Base-by-base conservation (phyloP, 768 basidiomycete genomes). In the Tulasnella sp. region DNA sequence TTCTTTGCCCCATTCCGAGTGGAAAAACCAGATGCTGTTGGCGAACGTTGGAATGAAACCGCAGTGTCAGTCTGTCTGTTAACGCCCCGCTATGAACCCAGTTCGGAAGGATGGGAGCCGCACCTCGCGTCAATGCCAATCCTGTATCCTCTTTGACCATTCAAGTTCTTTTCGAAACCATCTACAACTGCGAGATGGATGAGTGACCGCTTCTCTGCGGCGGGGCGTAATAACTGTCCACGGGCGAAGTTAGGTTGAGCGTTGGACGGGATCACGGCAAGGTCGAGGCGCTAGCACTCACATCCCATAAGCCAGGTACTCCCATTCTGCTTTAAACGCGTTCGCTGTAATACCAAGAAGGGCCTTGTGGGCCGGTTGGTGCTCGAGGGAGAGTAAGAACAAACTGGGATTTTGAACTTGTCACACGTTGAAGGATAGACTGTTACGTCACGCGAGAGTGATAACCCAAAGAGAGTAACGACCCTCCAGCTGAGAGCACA, bases 41-140 rank as follows among this genome's bases (percentile, higher is more conserved):
- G 56, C n/a, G 9, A 9, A 14, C 12, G 24, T 58, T 58, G 56
- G 1, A 16, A n/a, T n/a, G n/a, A n/a, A n/a, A n/a, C n/a, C n/a
- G n/a, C n/a, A n/a, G n/a, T n/a, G n/a, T n/a, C n/a, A 10, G 34
- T 58, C 7, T 58, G 24, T 34, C n/a, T n/a, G n/a, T n/a, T n/a
- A n/a, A n/a, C n/a, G n/a, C n/a, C n/a, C n/a, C n/a, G n/a, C n/a
- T n/a, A n/a, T n/a, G n/a, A n/a, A n/a, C n/a, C n/a, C n/a, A n/a
- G n/a, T n/a, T n/a, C n/a, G n/a, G 21, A n/a, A 24, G 21, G 46
- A 48, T 21, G 48, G 42, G 81, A 21, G n/a, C 84, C n/a, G 72
- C 27, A 85, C 84, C 84, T 82, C 24, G 94, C 94, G 83, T 97
- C 96, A 72, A 97, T 94, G 3, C 96, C 96, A 40, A 97, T 86